These are phyloP conservation scores for Mycena leptocephala DNA, from an alignment of 768 basidiomycete species.

Conservation along the genomic window DNA sequence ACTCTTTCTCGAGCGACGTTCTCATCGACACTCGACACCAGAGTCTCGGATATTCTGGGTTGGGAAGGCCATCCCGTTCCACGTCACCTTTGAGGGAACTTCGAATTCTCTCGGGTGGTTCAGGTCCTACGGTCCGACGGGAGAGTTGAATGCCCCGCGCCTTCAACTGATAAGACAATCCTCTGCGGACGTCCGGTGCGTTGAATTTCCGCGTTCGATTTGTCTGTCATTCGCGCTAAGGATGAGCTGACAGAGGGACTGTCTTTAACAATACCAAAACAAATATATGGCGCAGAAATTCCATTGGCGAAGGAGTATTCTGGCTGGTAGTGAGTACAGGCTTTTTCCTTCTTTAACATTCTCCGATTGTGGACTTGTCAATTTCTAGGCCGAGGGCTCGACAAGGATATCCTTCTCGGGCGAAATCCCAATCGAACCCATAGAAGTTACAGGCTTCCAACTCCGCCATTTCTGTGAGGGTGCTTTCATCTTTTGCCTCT, in stretches of 20 bases:
- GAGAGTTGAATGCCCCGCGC: too few relatives aligned
- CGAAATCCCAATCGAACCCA: too few relatives aligned
- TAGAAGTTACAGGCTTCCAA: not conserved
- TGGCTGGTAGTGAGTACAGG: too few relatives aligned
- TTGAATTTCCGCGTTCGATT: not conserved
- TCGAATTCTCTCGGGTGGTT: not conserved
- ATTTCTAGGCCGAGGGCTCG: not conserved
- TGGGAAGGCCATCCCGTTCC: not conserved
- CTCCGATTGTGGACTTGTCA: not conserved
- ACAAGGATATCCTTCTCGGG: not conserved
- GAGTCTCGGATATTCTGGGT: not conserved
- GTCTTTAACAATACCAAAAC: too few relatives aligned
- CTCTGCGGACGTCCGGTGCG: not conserved
- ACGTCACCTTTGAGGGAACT: not conserved
- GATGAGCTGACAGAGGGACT: too few relatives aligned
- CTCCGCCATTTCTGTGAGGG: constrained; percentile 79
- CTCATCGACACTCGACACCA: not conserved
- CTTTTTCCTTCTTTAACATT: too few relatives aligned
- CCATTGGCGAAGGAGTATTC: too few relatives aligned
- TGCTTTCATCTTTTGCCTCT: constrained; percentile 44
- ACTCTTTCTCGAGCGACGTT: not conserved
- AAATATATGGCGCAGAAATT: too few relatives aligned
- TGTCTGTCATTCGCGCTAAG: not conserved
- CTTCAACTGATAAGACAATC: too few relatives aligned
- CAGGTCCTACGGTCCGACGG: too few relatives aligned